Evolutionary conservation across 2,329 filamentous ascomycete species (phyloP), one percentile per base, ranked within the genome.

Genomic region (Ceratocystis cacaofunesta): DNA sequence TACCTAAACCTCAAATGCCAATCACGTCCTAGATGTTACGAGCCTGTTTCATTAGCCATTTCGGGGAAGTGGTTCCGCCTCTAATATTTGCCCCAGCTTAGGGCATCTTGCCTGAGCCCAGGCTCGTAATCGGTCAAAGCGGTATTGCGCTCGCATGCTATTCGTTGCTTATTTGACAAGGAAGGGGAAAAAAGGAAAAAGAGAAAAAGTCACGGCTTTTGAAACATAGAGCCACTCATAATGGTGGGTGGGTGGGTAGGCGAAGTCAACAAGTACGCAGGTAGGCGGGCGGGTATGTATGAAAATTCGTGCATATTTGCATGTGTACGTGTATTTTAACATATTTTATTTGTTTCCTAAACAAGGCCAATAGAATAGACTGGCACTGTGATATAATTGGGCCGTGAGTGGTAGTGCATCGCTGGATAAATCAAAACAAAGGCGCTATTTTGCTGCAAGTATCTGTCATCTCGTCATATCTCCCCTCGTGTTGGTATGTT

Each of bases 391-490:
- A 28, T 25, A 58, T 30, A 58, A 52, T 25, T 52, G 6, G 48
- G 48, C 32, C 32, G 10, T 36, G 3, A 17, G n/a, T n/a, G 10
- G 52, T 17, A 25, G 5, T 58, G 28, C 22, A 58, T 58, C 52
- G 52, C 52, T 58, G 52, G 52, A 30, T 58, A 58, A 58, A 58
- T 58, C 25, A 58, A 58, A 58, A 58, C 19, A 55, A 55, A 22
- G 4, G 19, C 17, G 52, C 25, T 58, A 58, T 58, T 58, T 58
- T 25, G 52, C 52, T 58, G 28, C 28, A 58, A 58, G 17, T 22
- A 32, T 58, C 7, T 58, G 52, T 58, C 52, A 62, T 62, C 44
- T 62, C 61, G 44, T 62, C 61, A 19, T 58, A 58, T 58, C 52
- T 58, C 17, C 52, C 41, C 43, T n/a, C 6, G 28, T 52, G 32